Evolutionary conservation across 2,329 filamentous ascomycete species (phyloP).

Genomic region (Pestalotiopsis sp.): DNA sequence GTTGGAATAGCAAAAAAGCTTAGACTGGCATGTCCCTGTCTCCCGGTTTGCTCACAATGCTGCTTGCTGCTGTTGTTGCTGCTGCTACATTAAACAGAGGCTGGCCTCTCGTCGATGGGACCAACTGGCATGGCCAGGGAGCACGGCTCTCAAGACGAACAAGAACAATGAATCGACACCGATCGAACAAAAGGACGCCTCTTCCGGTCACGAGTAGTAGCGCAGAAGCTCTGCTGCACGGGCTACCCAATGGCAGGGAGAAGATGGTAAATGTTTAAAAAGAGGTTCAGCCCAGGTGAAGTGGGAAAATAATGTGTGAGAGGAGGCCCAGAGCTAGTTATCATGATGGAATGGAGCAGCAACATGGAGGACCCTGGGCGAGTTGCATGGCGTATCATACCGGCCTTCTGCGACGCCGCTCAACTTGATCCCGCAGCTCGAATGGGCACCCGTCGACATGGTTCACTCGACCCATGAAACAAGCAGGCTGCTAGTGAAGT

Average conservation of each 20-base stretch:
- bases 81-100: conserved; percentile 22
- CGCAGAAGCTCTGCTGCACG: conserved; percentile 17
- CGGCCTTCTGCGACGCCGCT: conserved; percentile 32
- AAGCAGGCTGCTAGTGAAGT: conserved; percentile 27
- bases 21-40: conserved; percentile 14
- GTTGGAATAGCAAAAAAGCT: conserved; percentile 9
- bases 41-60: conserved; percentile 1
- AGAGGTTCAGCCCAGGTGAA: not conserved
- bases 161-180: no score
- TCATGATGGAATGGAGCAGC: conserved; percentile 21
- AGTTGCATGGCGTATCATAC: conserved; percentile 34
- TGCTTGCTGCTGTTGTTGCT: conserved; percentile 25
- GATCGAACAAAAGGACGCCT: conserved; percentile 13
- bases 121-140: conserved; percentile 32
- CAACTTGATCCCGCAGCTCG: conserved; percentile 24
- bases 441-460: conserved; percentile 17
- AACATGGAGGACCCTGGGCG: conserved; percentile 26
- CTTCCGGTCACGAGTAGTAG: conserved; percentile 14
- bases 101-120: conserved; percentile 1
- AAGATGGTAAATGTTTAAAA: conserved; percentile 20
- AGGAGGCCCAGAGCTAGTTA: conserved; percentile 26
- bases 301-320: not conserved
- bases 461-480: conserved; percentile 34
- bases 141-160: conserved; percentile 17
- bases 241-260: conserved; percentile 25